Percentiles rank a stretch among this genome's conserved stretches.
phyloP scores from a whole-genome alignment of 352 stramenopile genomes.

The Pythium oligandrum region DNA sequence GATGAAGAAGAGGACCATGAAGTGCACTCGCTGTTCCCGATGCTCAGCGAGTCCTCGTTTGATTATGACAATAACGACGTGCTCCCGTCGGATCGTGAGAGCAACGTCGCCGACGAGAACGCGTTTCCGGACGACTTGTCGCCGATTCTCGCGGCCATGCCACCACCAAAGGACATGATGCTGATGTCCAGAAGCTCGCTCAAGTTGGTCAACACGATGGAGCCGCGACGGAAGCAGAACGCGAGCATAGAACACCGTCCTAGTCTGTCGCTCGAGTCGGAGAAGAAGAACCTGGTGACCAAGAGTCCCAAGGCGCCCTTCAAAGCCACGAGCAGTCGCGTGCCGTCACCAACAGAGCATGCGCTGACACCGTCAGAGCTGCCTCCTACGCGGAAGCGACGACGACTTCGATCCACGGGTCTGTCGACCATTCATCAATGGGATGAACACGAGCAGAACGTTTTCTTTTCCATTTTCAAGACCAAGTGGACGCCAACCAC shows the following conservation, averaged over 20 bases:
- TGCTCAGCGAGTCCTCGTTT: slow-evolving; percentile 29
- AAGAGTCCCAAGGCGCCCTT: neutral
- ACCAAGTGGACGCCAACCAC: slow-evolving; percentile 42
- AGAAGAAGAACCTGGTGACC: neutral
- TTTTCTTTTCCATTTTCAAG: slow-evolving; percentile 69
- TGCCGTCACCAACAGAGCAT: neutral
- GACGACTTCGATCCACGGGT: slow-evolving; percentile 12
- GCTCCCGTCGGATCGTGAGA: neutral
- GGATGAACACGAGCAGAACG: slow-evolving; percentile 54
- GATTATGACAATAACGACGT: slow-evolving; percentile 26
- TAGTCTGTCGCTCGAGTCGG: neutral
- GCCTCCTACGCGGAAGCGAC: slow-evolving; percentile 9
- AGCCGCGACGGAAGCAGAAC: neutral
- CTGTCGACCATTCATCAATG: slow-evolving; percentile 22
- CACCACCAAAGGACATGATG: slow-evolving; percentile 6
- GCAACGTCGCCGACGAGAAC: slow-evolving; percentile 8
- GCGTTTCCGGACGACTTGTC: slow-evolving; percentile 42
- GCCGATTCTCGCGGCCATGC: slow-evolving; percentile 48
- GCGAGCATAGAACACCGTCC: neutral
- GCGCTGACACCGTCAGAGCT: neutral
- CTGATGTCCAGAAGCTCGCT: neutral
- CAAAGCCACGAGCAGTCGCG: neutral
- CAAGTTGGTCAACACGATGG: neutral
- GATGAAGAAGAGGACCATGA: slow-evolving; percentile 20
- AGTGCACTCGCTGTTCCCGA: slow-evolving; percentile 24